Percentiles rank a stretch among this genome's conserved stretches.
Conservation (phyloP, 805 yeast genomes). For the Yueomyces sp. region DNA sequence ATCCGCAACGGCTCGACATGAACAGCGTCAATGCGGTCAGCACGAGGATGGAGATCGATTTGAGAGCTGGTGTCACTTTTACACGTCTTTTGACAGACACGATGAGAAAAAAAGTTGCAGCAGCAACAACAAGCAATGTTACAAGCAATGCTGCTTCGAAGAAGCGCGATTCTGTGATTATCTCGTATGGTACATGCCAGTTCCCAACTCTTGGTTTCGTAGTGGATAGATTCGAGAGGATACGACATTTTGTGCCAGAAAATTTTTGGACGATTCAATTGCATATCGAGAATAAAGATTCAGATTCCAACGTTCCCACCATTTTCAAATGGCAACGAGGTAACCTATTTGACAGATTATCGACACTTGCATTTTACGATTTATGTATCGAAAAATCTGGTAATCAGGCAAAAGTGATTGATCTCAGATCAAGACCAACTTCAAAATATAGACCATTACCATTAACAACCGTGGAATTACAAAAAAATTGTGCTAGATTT, state of each 20-base stretch:
- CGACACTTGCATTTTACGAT: constrained; percentile 53
- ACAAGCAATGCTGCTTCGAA: constrained; percentile 1
- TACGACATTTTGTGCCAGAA: constrained; percentile 59
- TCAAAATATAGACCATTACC: constrained; percentile 78
- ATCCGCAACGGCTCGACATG: constrained; percentile 51
- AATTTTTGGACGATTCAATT: constrained; percentile 66
- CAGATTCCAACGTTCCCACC: constrained; percentile 20
- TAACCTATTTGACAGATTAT: constrained; percentile 58
- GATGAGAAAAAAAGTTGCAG: constrained; percentile 23
- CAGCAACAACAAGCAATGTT: neutral
- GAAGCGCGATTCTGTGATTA: constrained; percentile 15
- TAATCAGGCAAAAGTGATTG: constrained; percentile 37
- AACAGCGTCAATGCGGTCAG: constrained; percentile 71
- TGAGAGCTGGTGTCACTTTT: constrained; percentile 79
- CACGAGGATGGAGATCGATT: constrained; percentile 76
- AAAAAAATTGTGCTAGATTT: constrained; percentile 65
- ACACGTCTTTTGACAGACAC: constrained; percentile 58
- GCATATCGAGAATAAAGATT: constrained; percentile 30
- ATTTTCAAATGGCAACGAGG: constrained; percentile 60
- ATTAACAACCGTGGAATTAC: constrained; percentile 85
- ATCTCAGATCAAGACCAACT: constrained; percentile 47
- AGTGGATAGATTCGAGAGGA: constrained; percentile 77
- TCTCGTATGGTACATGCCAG: constrained; percentile 87
- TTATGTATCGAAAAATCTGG: constrained; percentile 37
- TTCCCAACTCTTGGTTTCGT: constrained; percentile 95